Evolutionary conservation across 176 grass and related monocot genomes (phyloP).

Genomic region (Microstegium vimineum): DNA sequence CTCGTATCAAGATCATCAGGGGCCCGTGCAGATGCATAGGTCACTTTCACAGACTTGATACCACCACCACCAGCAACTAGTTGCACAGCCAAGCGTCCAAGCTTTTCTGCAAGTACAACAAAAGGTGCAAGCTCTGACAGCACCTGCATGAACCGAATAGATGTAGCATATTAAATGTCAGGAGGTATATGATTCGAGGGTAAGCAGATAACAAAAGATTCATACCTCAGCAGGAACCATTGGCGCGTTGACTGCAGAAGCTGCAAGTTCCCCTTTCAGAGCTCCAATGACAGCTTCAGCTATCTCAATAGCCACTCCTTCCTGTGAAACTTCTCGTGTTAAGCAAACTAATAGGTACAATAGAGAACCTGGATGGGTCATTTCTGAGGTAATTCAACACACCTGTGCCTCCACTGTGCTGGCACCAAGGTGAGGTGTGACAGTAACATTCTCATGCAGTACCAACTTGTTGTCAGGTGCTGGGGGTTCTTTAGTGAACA

Average conservation of each 20-base stretch:
- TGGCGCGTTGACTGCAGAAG: slow-evolving; percentile 83
- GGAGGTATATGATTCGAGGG: neutral
- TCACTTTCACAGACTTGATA: slow-evolving; percentile 89
- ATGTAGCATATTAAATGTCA: neutral
- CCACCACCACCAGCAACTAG: slow-evolving; percentile 81
- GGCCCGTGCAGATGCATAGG: slow-evolving; percentile 64
- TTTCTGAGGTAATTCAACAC: slow-evolving; percentile 12
- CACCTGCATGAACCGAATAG: slow-evolving; percentile 40
- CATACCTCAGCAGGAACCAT: slow-evolving; percentile 88
- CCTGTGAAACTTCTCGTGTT: slow-evolving; percentile 36
- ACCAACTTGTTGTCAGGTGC: slow-evolving; percentile 72
- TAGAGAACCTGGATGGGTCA: neutral
- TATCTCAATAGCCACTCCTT: slow-evolving; percentile 94
- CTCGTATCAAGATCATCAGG: slow-evolving; percentile 87
- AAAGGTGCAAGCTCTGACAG: slow-evolving; percentile 82
- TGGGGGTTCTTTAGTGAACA: slow-evolving; percentile 81
- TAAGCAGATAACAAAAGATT: neutral
- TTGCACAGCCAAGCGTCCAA: slow-evolving; percentile 75
- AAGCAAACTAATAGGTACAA: neutral
- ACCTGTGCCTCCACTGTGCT: slow-evolving; percentile 95
- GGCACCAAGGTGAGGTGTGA: slow-evolving; percentile 91
- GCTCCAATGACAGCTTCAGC: slow-evolving; percentile 96
- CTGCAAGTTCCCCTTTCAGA: slow-evolving; percentile 85
- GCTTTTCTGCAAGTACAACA: slow-evolving; percentile 76
- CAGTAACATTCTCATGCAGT: slow-evolving; percentile 79